Conservation (phyloP, 768 basidiomycete genomes). For the Boletus rex-veris region DNA sequence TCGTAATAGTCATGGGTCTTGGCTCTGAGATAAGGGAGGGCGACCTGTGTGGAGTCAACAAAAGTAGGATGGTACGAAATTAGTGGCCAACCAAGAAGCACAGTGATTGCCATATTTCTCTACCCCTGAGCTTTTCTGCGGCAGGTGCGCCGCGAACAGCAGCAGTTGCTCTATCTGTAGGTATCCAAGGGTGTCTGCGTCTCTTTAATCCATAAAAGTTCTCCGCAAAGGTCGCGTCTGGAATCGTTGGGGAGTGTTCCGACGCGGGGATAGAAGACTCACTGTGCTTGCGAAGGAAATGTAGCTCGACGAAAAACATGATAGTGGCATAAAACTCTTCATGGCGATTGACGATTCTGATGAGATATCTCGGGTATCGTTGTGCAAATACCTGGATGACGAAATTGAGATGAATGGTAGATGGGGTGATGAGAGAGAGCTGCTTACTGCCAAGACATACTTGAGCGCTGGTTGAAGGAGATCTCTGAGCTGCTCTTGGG, state of each 20-base stretch:
- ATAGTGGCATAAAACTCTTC: slow-evolving; percentile 92
- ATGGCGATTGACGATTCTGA: slow-evolving; percentile 89
- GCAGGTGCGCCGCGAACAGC: slow-evolving; percentile 64
- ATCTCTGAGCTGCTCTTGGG: slow-evolving; percentile 90
- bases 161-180: slow-evolving; percentile 60
- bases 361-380: slow-evolving; percentile 86
- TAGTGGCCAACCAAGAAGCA: slow-evolving; percentile 66
- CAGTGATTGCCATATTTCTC: slow-evolving; percentile 74
- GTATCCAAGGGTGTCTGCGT: slow-evolving; percentile 65
- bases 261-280: slow-evolving; percentile 22
- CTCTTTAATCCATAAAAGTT: slow-evolving; percentile 94
- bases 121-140: slow-evolving; percentile 61
- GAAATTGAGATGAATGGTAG: neutral
- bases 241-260: slow-evolving; percentile 4
- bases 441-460: slow-evolving; percentile 84
- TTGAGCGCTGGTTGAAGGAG: slow-evolving; percentile 92
- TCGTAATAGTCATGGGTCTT: slow-evolving; percentile 92
- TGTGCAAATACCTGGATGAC: slow-evolving; percentile 84
- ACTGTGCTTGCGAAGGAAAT: slow-evolving; percentile 89
- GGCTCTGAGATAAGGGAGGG: slow-evolving; percentile 83
- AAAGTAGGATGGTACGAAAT: neutral
- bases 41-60: slow-evolving; percentile 45
- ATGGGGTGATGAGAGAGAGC: neutral
- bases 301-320: slow-evolving; percentile 86
- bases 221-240: slow-evolving; percentile 92